Evolutionary conservation across 1,284 basidiomycete genomes (phyloP).

Genomic region (Ustilago loliicola): DNA sequence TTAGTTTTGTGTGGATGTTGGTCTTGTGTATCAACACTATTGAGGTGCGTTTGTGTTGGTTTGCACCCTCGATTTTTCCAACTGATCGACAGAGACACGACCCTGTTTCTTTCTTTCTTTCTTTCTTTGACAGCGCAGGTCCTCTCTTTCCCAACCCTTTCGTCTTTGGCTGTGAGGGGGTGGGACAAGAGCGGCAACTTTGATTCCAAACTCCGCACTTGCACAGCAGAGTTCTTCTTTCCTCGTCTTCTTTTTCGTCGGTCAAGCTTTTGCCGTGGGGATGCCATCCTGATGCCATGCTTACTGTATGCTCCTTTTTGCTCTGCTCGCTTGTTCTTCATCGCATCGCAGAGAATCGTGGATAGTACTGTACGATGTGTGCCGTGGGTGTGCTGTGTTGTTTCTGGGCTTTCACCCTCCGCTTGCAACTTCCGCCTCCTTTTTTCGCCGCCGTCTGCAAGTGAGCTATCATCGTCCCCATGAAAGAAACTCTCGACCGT

Average conservation of each 20-base stretch:
- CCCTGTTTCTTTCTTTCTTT: background rate
- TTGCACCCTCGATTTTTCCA: constrained; percentile 14
- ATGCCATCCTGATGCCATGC: no score
- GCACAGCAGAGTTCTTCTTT: constrained; percentile 13
- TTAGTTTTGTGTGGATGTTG: constrained; percentile 20
- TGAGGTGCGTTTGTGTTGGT: constrained; percentile 3
- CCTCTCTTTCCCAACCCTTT: no score
- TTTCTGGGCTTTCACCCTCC: constrained; percentile 16
- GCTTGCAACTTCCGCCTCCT: constrained; percentile 5
- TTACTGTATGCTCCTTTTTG: no score
- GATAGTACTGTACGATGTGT: no score
- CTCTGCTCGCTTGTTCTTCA: constrained; percentile 3
- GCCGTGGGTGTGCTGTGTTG: constrained; percentile 9
- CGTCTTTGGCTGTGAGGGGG: no score
- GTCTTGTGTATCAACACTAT: constrained; percentile 9
- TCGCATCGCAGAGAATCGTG: background rate
- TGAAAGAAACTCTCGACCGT: background rate
- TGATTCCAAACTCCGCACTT: background rate
- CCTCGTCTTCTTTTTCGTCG: constrained; percentile 13
- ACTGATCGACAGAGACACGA: background rate
- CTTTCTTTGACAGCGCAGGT: no score
- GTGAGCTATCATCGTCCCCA: constrained; percentile 3
- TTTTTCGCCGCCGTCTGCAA: background rate
- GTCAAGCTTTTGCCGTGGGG: no score
- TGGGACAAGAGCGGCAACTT: background rate